Evolutionary conservation across 73 alveolate genomes (phyloP), one percentile per base, ranked within the genome.

Genomic region (Paramecium sonneborni): DNA sequence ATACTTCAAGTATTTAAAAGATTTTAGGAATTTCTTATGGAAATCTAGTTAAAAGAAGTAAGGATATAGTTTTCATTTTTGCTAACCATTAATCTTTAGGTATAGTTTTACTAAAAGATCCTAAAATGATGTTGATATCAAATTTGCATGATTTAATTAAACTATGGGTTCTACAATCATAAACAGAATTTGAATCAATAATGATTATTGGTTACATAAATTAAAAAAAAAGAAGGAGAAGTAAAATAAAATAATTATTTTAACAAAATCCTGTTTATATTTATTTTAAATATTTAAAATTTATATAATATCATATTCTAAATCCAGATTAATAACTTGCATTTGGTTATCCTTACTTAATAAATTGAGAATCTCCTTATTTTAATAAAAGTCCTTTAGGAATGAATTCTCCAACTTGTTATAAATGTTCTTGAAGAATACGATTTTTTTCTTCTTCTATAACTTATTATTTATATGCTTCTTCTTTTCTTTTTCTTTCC

Each of bases 361-460:
- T 69, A 82, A 39, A 70, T 43, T 88, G 43, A 70, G 94, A 69
- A 88, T 88, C 94, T 28, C 74, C 82, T 70, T 38, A 32, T 28
- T 76, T 70, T 88, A 57, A 70, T 39, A 88, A 72, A 12, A 88
- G 57, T 24, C 94, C 94, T 88, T 88, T 88, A 6, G 94, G 94
- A 76, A 88, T 70, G 38, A 88, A 88, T 68, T 82, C 94, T 69
- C 91, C 94, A 2, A 88, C 70, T 68, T 88, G 35, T 57, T 88
- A 58, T 21, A 88, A 43, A 72, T 88, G 87, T 70, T 68, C 76
- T 88, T 58, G 26, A 9, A 88, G 52, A 39, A 88, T 69, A 69
- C 94, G 70, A 35, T 88, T 58, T 55, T 88, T 88, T 34, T 88
- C 94, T 46, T 69, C 55, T 34, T 82, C 87, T 14, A 88, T 30